These are phyloP conservation scores for Candida smagusa DNA, from an alignment of 1,139 yeast species.

Conservation along the genomic window DNA sequence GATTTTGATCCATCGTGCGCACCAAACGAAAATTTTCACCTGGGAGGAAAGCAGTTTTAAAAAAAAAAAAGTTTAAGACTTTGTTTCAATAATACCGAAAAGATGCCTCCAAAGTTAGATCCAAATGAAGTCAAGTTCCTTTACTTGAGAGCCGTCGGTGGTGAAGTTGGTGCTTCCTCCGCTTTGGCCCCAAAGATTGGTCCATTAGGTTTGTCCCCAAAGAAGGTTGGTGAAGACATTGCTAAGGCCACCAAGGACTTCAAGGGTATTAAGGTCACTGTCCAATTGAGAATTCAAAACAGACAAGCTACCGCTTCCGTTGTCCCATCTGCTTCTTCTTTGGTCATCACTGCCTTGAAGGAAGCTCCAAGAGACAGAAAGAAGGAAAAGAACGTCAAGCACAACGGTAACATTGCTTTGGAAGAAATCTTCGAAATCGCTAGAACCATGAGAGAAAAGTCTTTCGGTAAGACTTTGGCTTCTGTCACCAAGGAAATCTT, in stretches of 20 bases:
- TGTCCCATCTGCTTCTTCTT: conserved; percentile 99
- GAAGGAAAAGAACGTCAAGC: conserved; percentile 99
- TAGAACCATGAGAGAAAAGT: conserved; percentile 95
- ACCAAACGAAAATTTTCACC: conserved; percentile 6
- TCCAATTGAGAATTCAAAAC: conserved; percentile 98
- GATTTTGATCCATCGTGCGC: background rate
- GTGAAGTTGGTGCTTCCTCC: conserved; percentile 99
- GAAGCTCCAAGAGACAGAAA: conserved; percentile 99
- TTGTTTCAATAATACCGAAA: conserved; percentile 12
- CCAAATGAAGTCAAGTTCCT: conserved; percentile 98
- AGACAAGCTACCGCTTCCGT: conserved; percentile 99
- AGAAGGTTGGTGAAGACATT: conserved; percentile 99
- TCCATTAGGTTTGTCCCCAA: conserved; percentile 99
- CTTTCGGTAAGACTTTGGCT: conserved; percentile 96
- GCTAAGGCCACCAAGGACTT: conserved; percentile 99
- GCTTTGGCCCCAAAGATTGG: conserved; percentile 99
- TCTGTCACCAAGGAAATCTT: conserved; percentile 98
- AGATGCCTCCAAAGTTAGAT: conserved; percentile 96
- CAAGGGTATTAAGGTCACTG: conserved; percentile 99
- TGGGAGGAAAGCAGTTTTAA: conserved; percentile 1
- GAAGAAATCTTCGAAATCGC: conserved; percentile 97
- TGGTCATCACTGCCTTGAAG: conserved; percentile 98
- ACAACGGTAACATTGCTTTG: conserved; percentile 97
- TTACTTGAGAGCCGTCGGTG: conserved; percentile 99
- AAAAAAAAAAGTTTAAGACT: conserved; percentile 4